Evolutionary conservation across 2,329 filamentous ascomycete genomes (phyloP), one percentile per base, ranked within the genome.

Genomic region (Colletotrichum brevisporum): DNA sequence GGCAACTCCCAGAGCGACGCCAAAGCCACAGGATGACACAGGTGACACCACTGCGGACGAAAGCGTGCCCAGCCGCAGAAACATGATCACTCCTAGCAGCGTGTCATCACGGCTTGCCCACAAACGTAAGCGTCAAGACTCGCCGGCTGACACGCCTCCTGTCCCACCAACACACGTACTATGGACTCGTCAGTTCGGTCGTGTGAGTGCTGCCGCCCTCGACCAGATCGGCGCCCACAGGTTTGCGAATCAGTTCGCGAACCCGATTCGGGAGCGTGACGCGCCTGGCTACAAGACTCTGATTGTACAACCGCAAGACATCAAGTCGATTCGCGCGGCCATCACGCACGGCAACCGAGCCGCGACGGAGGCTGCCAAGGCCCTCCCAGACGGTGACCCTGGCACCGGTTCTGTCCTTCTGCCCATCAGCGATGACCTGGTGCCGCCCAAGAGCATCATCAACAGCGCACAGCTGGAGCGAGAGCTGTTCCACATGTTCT

Each of bases 401-500:
- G 85, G 84, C 51, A 84, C 84, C 2, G 83, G 86, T 6, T 86
- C 83, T 66, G 83, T 92, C 21, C 89, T 87, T 84, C 82, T 95
- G 6, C 90, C 92, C 9, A 87, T 92, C 65, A 92, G 89, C 2
- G 88, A 91, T 57, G 94, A 98, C 66, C 84, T 97, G 27, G 86
- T 95, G 2, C 94, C 95, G 2, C 95, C 96, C 0, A 93, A 91
- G 74, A 94, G 91, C 21, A 97, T 98, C 74, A 93, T 98, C 79
- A 98, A 98, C 79, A 95, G 93, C 58, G 90, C 92, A 1, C 96
- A 98, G 78, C 86, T 98, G 16, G 95, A 98, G 80, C 94, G 94
- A 73, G 95, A 98, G 78, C 84, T 98, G 12, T 94, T 97, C 74
- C 93, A 97, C 75, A 98, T 98, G 93, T 97, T 98, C 79, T 94